These are phyloP conservation scores for Geotrichum carabidarum DNA, from an alignment of 1,139 yeast species.

Conservation along the genomic window DNA sequence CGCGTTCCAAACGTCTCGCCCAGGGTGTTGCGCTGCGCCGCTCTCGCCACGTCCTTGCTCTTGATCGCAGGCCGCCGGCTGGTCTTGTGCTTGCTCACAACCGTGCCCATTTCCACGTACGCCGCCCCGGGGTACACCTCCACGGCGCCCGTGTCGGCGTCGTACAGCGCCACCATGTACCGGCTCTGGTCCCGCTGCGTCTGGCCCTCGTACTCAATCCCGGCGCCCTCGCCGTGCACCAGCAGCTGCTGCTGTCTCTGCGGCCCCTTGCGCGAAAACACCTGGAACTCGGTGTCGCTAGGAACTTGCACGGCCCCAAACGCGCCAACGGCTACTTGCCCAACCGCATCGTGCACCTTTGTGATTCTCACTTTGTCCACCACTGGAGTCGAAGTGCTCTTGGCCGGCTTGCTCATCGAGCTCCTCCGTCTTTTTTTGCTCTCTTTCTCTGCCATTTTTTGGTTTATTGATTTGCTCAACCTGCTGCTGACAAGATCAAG, in stretches of 20 bases:
- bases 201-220: constrained; percentile 67
- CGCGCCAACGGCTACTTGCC: constrained; percentile 41
- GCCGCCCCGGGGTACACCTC: constrained; percentile 58
- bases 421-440: constrained; percentile 18
- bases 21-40: constrained; percentile 66
- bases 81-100: constrained; percentile 33
- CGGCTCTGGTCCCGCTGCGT: constrained; percentile 40
- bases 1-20: constrained; percentile 98
- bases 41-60: constrained; percentile 36
- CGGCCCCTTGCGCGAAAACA: constrained; percentile 51
- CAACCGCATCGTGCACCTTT: constrained; percentile 9
- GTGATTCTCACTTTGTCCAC: constrained; percentile 11
- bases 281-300: constrained; percentile 52
- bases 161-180: constrained; percentile 51
- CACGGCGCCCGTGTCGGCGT: constrained; percentile 53
- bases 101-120: constrained; percentile 49
- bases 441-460: constrained; percentile 20
- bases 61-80: constrained; percentile 60
- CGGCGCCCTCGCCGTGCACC: constrained; percentile 73
- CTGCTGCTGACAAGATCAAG: too few relatives aligned
- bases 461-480: neutral
- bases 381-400: neutral
- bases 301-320: constrained; percentile 73
- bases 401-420: neutral
- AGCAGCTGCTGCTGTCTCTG: constrained; percentile 42